Evolutionary conservation across 2,329 filamentous ascomycete species (phyloP), one percentile per base, ranked within the genome.

Genomic region (Hypoxylon sp.): DNA sequence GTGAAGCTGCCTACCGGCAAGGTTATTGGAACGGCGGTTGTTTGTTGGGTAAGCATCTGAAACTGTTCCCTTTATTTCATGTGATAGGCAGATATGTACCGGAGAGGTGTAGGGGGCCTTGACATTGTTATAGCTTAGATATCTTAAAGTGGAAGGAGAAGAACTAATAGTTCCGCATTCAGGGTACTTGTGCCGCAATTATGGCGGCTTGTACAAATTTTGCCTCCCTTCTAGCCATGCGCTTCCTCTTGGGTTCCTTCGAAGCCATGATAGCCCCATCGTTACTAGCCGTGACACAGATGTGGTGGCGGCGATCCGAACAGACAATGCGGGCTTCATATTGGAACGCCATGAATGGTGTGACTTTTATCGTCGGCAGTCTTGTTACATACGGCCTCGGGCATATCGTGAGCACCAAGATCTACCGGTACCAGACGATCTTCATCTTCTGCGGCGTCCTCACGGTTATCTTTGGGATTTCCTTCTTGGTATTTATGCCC

Each of bases 401-500:
- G 12, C 77, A 79, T 53, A 78, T 80, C 46, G 55, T 69, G 4
- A 76, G 71, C 29, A 52, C 67, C 0, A 61, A 69, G 11, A 67
- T 82, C 5, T 69, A 75, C 58, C 67, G 75, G 3, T 83, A 84
- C 44, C 80, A 83, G 63, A 76, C 78, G 0, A 75, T 82, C 12
- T 76, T 78, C 15, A 70, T 79, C 44, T 75, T 77, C 58, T 77
- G 74, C 42, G 78, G 78, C 2, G 59, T 73, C 5, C 65, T 84
- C 35, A 83, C 80, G 0, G 74, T 83, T 4, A 67, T 74, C 1
- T 81, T 79, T 51, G 75, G 79, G 1, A 59, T 73, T 0, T 62
- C 78, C 8, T 77, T 87, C 4, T 74, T 82, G 67, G 45, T 78
- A 12, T 78, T 79, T 41, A 83, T 88, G 75, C 86, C 86, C 0